These are phyloP conservation scores for Pseudoturritis turrita DNA, from an alignment of 345 rosid species.

Conservation along the genomic window DNA sequence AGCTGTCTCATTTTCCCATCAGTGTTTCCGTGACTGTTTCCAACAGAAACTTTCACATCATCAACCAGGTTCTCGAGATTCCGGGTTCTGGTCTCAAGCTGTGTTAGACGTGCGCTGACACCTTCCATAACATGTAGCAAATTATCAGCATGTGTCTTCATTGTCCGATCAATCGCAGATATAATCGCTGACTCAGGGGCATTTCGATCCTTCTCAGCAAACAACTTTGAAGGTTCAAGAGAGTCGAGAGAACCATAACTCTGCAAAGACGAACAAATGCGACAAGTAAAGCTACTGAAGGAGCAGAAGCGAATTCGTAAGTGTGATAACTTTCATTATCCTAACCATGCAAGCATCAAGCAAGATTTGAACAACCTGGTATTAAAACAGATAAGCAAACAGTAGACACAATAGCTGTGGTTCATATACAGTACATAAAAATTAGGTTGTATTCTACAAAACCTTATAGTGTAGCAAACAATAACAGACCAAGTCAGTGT, in stretches of 20 bases:
- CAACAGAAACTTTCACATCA: constrained; percentile 77
- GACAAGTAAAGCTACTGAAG: not conserved
- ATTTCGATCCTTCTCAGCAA: constrained; percentile 50
- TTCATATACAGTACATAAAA: not conserved
- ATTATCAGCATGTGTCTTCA: constrained; percentile 71
- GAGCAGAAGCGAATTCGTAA: not conserved
- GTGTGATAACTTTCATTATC: not conserved
- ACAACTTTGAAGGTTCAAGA: constrained; percentile 49
- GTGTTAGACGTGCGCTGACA: constrained; percentile 72
- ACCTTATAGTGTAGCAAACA: not conserved
- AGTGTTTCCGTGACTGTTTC: constrained; percentile 66
- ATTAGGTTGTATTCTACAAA: not conserved
- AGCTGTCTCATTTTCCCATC: constrained; percentile 84
- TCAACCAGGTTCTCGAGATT: constrained; percentile 69
- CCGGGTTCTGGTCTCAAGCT: constrained; percentile 69
- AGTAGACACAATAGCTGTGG: not conserved
- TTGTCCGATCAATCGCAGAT: constrained; percentile 61
- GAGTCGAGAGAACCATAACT: constrained; percentile 66
- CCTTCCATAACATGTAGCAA: constrained; percentile 65
- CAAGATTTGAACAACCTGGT: not conserved
- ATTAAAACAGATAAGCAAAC: not conserved
- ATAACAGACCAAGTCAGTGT: not conserved
- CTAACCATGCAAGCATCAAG: not conserved
- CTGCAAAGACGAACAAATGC: constrained; percentile 29
- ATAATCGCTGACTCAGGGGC: constrained; percentile 34